These are phyloP conservation scores for Carallia pectinifolia DNA, from an alignment of 345 rosid genomes.

Conservation along the genomic window DNA sequence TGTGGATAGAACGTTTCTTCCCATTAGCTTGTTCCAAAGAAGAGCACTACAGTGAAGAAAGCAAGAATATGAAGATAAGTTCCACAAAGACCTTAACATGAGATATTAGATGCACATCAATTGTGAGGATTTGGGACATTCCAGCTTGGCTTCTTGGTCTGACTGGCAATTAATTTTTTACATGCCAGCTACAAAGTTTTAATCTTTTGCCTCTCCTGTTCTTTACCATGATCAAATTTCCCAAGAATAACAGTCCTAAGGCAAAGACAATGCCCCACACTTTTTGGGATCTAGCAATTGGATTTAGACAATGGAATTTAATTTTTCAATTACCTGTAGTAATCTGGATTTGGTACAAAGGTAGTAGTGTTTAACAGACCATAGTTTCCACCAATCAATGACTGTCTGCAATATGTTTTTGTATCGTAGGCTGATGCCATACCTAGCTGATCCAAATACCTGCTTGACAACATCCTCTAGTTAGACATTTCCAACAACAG, in stretches of 20 bases:
- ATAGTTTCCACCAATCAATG: conserved; percentile 85
- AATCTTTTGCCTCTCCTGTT: not conserved
- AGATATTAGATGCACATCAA: not conserved
- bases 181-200: not conserved
- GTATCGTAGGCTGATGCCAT: conserved; percentile 68
- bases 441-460: conserved; percentile 95
- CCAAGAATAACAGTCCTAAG: not conserved
- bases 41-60: conserved; percentile 64
- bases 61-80: conserved; percentile 10
- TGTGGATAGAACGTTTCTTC: conserved; percentile 61
- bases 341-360: conserved; percentile 92
- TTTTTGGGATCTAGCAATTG: not conserved
- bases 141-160: not conserved
- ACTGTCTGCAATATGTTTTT: conserved; percentile 88
- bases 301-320: not conserved
- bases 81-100: not conserved
- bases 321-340: conserved; percentile 41
- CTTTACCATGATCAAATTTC: not conserved
- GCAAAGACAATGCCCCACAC: not conserved
- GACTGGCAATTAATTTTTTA: not conserved
- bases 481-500: conserved; percentile 4
- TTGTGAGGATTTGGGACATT: not conserved
- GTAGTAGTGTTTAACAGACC: conserved; percentile 73
- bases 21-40: conserved; percentile 89
- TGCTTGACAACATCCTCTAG: conserved; percentile 22